Base-by-base conservation (phyloP, 177 flowering plant genomes). In the Vitis hybrid region DNA sequence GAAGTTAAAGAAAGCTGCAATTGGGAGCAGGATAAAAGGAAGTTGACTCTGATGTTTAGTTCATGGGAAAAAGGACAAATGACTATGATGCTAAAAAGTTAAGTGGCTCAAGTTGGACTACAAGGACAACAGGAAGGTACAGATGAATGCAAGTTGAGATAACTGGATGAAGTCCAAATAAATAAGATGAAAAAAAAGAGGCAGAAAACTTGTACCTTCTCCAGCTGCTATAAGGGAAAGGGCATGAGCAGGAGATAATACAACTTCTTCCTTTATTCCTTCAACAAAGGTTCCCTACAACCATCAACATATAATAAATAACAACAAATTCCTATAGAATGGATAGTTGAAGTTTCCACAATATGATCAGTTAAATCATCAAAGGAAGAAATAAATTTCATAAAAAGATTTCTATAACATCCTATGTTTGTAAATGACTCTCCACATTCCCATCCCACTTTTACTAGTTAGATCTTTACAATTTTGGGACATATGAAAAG, bases 251-350 rank as follows among this genome's bases (percentile, higher is more conserved):
- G 99, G 99, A 57, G 99, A 95, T 65, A 95, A 74, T 18, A 95
- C 96, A 80, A 95, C 98, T 82, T 95, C 99, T 82, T 95, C 99
- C 82, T 91, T 95, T 71, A 91, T 78, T 68, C 98, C 99, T 83
- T 95, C 99, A 71, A 95, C 90, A 81, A 87, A 95, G 53, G 92
- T 90, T 58, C 99, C 99, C 97, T 94, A 69, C 74, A 71, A 62
- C 31, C 62, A 71, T 39, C 39, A 69, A 66, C 51, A 39, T 39
- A 39, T 10, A 56, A 70, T 20, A 9, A 74, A 18, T 18, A 57
- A 75, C 2, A 12, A 65, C 57, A 19, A 9, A 16, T 51, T 51
- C 50, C 11, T 7, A 55, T 59, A 11, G 16, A 3, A 2, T 62
- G 12, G 13, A 16, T 22, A 48, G 3, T 10, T 18, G 6, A 63